A percentile compares a stretch with the other conserved stretches of the same genome.
phyloP scores from a whole-genome alignment of 2,329 filamentous ascomycete genomes.

The Cladophialophora yegresii region DNA sequence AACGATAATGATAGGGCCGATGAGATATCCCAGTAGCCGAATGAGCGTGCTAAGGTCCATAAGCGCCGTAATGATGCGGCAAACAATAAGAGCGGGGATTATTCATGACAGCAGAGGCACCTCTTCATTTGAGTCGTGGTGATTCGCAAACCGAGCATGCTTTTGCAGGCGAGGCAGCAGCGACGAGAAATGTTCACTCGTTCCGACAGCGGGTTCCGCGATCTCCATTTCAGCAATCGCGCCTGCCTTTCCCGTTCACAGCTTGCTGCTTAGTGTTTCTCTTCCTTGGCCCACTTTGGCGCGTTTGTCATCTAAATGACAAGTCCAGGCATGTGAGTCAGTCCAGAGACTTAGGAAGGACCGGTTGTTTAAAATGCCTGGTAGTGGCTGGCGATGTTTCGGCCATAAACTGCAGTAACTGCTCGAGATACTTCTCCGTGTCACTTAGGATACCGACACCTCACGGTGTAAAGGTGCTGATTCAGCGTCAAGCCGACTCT shows the following conservation, averaged over 20 bases:
- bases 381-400: not conserved
- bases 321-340: not conserved
- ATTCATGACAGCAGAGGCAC: not conserved
- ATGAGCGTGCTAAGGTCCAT: constrained; percentile 22
- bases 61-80: constrained; percentile 8
- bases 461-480: not conserved
- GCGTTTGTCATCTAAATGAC: not conserved
- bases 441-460: not conserved
- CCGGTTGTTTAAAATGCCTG: not conserved
- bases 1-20: constrained; percentile 31
- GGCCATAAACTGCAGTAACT: not conserved
- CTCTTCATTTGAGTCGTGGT: not conserved
- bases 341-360: too few species aligned
- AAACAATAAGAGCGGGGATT: constrained; percentile 2
- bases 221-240: not conserved
- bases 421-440: not conserved
- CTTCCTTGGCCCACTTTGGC: not conserved
- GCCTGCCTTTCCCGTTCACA: not conserved
- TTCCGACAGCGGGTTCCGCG: not conserved
- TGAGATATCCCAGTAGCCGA: constrained; percentile 21
- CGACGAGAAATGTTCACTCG: not conserved
- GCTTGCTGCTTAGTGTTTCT: not conserved
- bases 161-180: constrained; percentile 1
- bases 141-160: constrained; percentile 5
- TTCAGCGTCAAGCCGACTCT: not conserved